A percentile compares a stretch with the other conserved stretches of the same genome.
Conservation (phyloP, 208 protist genomes). For the Leishmania arabica region DNA sequence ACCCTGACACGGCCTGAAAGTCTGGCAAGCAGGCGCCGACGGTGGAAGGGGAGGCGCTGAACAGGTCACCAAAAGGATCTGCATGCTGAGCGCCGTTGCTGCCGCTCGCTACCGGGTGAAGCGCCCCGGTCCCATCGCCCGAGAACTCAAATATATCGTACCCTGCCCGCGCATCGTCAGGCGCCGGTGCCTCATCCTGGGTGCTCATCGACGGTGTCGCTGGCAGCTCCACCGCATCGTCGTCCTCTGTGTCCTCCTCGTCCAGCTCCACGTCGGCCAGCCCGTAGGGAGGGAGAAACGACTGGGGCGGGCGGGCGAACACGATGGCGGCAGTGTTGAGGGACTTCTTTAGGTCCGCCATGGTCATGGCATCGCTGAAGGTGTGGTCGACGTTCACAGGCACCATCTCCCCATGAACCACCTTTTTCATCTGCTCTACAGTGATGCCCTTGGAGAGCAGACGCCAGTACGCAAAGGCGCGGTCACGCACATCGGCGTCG, state of each 20-base stretch:
- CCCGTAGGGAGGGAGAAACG: slow-evolving; percentile 93
- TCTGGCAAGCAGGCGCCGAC: slow-evolving; percentile 2
- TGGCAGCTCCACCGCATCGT: slow-evolving; percentile 44
- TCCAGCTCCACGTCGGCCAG: slow-evolving; percentile 53
- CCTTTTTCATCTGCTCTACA: slow-evolving; percentile 93
- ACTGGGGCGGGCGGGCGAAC: slow-evolving; percentile 95
- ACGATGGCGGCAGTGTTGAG: slow-evolving; percentile 95
- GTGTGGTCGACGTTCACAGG: slow-evolving; percentile 93
- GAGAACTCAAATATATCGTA: slow-evolving; percentile 28
- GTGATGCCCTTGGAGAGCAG: slow-evolving; percentile 97
- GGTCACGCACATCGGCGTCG: slow-evolving; percentile 98
- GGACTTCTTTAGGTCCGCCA: slow-evolving; percentile 88
- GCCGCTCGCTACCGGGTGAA: slow-evolving; percentile 3
- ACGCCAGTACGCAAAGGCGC: slow-evolving; percentile 99
- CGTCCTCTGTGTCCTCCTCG: slow-evolving; percentile 74
- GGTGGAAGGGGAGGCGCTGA: slow-evolving; percentile 17
- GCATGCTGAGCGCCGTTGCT: slow-evolving; percentile 21
- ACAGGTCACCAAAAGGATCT: slow-evolving; percentile 55
- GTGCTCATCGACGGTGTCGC: slow-evolving; percentile 30
- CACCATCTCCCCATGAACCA: slow-evolving; percentile 86
- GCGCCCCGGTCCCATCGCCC: slow-evolving; percentile 11
- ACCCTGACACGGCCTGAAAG: neutral
- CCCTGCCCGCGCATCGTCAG: neutral
- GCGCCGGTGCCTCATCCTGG: neutral
- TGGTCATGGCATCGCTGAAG: slow-evolving; percentile 92